Conservation (phyloP, 1,139 yeast genomes). For the Diutina catenulata region DNA sequence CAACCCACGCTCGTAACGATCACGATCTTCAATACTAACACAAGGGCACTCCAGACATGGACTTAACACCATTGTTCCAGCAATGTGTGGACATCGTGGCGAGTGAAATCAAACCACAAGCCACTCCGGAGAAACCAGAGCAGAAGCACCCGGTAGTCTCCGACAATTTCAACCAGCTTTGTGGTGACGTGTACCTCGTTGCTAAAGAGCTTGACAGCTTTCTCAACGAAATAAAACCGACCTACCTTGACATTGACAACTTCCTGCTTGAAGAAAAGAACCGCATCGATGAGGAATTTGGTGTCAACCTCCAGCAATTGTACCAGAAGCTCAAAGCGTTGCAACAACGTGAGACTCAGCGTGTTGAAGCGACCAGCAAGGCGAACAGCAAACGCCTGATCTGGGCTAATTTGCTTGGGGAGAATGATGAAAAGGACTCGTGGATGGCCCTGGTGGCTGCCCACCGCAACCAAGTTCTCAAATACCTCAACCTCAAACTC, state of each 20-base stretch:
- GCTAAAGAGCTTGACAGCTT: slow-evolving; percentile 28
- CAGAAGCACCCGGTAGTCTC: slow-evolving; percentile 8
- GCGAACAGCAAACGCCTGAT: slow-evolving; percentile 9
- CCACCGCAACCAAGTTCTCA: slow-evolving; percentile 29
- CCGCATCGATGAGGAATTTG: slow-evolving; percentile 43
- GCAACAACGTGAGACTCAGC: slow-evolving; percentile 39
- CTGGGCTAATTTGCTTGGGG: slow-evolving; percentile 19
- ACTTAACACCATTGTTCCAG: slow-evolving; percentile 39
- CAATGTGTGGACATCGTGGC: slow-evolving; percentile 36
- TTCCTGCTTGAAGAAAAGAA: slow-evolving; percentile 38
- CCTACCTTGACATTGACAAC: slow-evolving; percentile 31
- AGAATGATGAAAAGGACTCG: slow-evolving; percentile 17
- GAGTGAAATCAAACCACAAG: slow-evolving; percentile 17
- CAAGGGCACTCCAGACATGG: too few relatives aligned
- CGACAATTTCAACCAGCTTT: slow-evolving; percentile 44
- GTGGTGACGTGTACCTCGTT: slow-evolving; percentile 30
- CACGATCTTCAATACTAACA: too few relatives aligned
- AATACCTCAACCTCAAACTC: slow-evolving; percentile 25
- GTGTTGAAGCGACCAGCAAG: slow-evolving; percentile 16
- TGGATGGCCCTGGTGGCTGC: slow-evolving; percentile 16
- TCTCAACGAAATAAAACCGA: slow-evolving; percentile 26
- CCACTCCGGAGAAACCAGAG: slow-evolving; percentile 8
- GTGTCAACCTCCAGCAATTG: slow-evolving; percentile 37
- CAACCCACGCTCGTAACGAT: too few relatives aligned
- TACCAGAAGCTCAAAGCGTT: slow-evolving; percentile 37